These are phyloP conservation scores for Fagopyrum tataricum DNA, from an alignment of 148 eudicot genomes.

Conservation along the genomic window DNA sequence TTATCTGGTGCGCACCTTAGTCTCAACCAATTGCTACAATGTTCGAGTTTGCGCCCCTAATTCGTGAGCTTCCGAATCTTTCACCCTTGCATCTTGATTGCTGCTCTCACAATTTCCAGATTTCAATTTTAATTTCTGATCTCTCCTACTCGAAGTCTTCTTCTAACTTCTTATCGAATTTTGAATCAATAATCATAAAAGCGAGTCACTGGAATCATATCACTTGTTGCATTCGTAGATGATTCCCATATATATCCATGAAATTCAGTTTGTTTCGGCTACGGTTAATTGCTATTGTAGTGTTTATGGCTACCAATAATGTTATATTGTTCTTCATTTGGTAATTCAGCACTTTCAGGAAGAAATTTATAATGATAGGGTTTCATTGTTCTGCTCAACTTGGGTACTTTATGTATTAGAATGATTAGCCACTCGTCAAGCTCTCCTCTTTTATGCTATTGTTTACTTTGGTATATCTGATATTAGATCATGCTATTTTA, in stretches of 20 bases:
- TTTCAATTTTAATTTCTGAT: background rate
- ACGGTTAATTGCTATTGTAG: background rate
- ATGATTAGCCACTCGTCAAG: background rate
- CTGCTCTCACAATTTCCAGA: background rate
- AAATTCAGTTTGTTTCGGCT: background rate
- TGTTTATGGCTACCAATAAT: background rate
- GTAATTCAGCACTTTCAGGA: background rate
- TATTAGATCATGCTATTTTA: background rate
- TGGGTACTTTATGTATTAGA: background rate
- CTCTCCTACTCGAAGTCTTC: background rate
- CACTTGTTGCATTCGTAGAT: background rate
- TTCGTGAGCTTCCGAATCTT: constrained; percentile 35
- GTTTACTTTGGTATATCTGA: background rate
- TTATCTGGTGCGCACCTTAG: constrained; percentile 60
- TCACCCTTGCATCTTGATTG: background rate
- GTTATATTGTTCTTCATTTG: background rate
- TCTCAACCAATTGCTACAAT: constrained; percentile 45
- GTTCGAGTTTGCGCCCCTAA: constrained; percentile 88
- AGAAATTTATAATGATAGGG: background rate
- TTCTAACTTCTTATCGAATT: background rate
- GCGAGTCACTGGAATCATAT: background rate
- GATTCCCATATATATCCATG: background rate
- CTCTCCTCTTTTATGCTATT: background rate
- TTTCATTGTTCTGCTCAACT: background rate
- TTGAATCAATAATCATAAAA: background rate